Percentiles rank a stretch among this genome's conserved stretches.
phyloP scores from a whole-genome alignment of 2,329 filamentous ascomycete genomes.

The Plenodomus biglobosus region DNA sequence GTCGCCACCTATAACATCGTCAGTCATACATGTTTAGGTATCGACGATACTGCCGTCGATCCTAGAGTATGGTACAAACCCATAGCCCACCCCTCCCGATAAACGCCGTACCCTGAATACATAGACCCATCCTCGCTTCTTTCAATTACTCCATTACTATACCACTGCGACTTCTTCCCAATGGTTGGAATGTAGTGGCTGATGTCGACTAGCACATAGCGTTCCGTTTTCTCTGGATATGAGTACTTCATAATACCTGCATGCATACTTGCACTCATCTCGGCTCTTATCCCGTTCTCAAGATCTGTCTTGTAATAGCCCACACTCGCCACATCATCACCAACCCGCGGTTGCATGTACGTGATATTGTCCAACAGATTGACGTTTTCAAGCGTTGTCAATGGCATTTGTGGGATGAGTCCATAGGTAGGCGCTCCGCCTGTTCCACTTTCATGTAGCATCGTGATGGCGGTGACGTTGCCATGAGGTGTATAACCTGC shows the following conservation, averaged over 20 bases:
- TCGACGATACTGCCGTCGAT: background rate
- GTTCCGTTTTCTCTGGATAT: conserved; percentile 52
- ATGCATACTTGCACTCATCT: conserved; percentile 59
- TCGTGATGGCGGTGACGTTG: conserved; percentile 38
- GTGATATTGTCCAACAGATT: conserved; percentile 46
- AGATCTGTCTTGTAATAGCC: conserved; percentile 64
- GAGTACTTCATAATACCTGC: conserved; percentile 64
- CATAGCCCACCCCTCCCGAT: conserved; percentile 35
- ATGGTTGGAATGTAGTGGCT: conserved; percentile 44
- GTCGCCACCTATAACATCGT: background rate
- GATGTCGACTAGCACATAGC: conserved; percentile 49
- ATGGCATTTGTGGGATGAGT: conserved; percentile 58
- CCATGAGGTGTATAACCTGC: conserved; percentile 38
- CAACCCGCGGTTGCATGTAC: conserved; percentile 42
- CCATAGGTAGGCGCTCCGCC: conserved; percentile 72
- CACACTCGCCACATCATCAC: conserved; percentile 52
- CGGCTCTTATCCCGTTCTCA: conserved; percentile 58
- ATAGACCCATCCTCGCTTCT: conserved; percentile 22
- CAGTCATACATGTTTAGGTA: background rate
- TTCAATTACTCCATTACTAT: conserved; percentile 22
- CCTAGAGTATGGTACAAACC: conserved; percentile 30
- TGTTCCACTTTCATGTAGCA: conserved; percentile 50
- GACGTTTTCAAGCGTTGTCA: conserved; percentile 46
- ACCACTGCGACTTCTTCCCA: conserved; percentile 25
- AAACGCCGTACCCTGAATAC: conserved; percentile 32